Percentiles rank a stretch among this genome's conserved stretches.
phyloP scores from a whole-genome alignment of 2,329 filamentous ascomycete genomes.

The Fusarium sambucinum region DNA sequence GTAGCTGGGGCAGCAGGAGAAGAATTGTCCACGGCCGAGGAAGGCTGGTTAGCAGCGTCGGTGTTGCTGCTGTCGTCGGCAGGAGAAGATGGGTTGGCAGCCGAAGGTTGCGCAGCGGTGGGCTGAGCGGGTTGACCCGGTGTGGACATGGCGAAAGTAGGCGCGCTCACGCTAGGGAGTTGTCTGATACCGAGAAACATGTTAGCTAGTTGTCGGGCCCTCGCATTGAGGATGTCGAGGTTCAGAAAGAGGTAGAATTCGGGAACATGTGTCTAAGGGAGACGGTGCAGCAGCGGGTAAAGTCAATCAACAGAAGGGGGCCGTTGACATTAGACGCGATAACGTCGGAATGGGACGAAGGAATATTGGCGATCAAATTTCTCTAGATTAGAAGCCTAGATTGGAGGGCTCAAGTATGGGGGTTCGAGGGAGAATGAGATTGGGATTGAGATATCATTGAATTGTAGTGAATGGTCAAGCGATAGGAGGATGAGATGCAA shows the following conservation, averaged over 20 bases:
- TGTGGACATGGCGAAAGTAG: slow-evolving; percentile 52
- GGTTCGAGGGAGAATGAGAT: slow-evolving; percentile 13
- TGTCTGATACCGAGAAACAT: slow-evolving; percentile 51
- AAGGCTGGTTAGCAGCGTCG: slow-evolving; percentile 22
- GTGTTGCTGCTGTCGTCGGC: slow-evolving; percentile 27
- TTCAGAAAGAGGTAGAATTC: slow-evolving; percentile 12
- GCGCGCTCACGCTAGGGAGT: slow-evolving; percentile 36
- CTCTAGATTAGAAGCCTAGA: slow-evolving; percentile 5
- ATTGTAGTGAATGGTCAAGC: slow-evolving; percentile 9
- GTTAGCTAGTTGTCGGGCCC: slow-evolving; percentile 49
- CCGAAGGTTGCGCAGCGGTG: slow-evolving; percentile 40
- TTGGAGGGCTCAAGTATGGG: slow-evolving; percentile 16
- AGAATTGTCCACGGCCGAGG: slow-evolving; percentile 14
- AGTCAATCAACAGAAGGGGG: slow-evolving; percentile 31
- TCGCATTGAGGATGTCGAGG: slow-evolving; percentile 13
- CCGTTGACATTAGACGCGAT: slow-evolving; percentile 19
- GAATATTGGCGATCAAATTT: slow-evolving; percentile 28
- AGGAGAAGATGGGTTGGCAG: slow-evolving; percentile 25
- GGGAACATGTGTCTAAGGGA: slow-evolving; percentile 20
- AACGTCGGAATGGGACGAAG: slow-evolving; percentile 32
- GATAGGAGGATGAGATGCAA: slow-evolving; percentile 20
- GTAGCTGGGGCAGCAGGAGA: slow-evolving; percentile 21
- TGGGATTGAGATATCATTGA: slow-evolving; percentile 6
- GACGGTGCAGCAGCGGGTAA: slow-evolving; percentile 14
- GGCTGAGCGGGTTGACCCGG: slow-evolving; percentile 41